Base-by-base conservation (phyloP, 2,329 filamentous ascomycete species). In the Aspergillus cejpii region DNA sequence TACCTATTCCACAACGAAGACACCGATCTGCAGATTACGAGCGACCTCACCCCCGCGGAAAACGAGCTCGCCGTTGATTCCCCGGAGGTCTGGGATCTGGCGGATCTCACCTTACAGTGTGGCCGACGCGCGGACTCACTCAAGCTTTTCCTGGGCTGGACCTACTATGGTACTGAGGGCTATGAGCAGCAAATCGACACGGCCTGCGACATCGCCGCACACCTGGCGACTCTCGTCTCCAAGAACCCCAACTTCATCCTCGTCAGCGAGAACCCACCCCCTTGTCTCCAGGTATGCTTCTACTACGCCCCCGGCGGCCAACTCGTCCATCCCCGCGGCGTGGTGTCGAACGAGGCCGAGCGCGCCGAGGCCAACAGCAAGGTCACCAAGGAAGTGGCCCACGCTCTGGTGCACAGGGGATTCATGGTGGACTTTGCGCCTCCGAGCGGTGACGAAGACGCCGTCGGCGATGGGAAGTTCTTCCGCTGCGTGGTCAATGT, bases 261-360 rank as follows among this genome's bases (percentile, higher is more conserved):
- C 12, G 79, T 95, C 2, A 86, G 81, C 8, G 75, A 79, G 44
- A 83, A 85, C 56, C 86, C 88, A 20, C 83, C 90, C 37, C 87
- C 87, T 0, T 97, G 91, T 68, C 71, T 95, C 62, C 92, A 97
- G 69, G 85, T 97, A 17, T 96, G 91, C 72, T 97, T 97, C 66
- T 95, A 95, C 65, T 89, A 86, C 59, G 80, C 83, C 0, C 79
- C 79, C 0, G 72, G 72, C 1, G 79, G 81, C 2, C 57, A 65
- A 45, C 51, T 85, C 44, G 60, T 65, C 1, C 64, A 66, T 45
- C 56, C 58, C 12, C 55, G 57, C 3, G 61, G 55, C 7, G 38
- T 58, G 19, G 61, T 62, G 7, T 57, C 57, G 2, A 58, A 60
- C 10, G 69, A 73, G 40, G 44, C 55, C 47, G 45, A 68, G 53